These are phyloP conservation scores for Monilinia vaccinii-corymbosi DNA, from an alignment of 2,329 filamentous ascomycete species.

Conservation along the genomic window DNA sequence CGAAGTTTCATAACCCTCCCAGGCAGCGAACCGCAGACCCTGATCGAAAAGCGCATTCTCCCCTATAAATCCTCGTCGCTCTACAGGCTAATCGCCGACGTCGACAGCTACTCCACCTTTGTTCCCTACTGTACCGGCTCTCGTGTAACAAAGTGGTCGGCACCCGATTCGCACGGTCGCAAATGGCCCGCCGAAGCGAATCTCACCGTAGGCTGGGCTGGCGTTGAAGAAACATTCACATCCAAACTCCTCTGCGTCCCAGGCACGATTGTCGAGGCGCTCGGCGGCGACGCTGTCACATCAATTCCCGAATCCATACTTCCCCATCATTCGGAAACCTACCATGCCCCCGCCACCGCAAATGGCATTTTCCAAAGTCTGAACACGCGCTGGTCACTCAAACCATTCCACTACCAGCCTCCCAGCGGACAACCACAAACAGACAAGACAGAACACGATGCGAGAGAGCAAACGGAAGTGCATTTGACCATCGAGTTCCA, in stretches of 20 bases:
- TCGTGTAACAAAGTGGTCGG: slow-evolving; percentile 66
- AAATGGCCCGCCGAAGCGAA: slow-evolving; percentile 66
- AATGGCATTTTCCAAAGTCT: slow-evolving; percentile 57
- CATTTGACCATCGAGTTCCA: slow-evolving; percentile 68
- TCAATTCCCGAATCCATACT: slow-evolving; percentile 34
- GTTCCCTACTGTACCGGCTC: slow-evolving; percentile 84
- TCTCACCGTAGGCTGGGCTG: slow-evolving; percentile 77
- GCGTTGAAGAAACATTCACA: slow-evolving; percentile 75
- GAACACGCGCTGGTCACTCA: slow-evolving; percentile 60
- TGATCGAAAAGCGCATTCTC: slow-evolving; percentile 67
- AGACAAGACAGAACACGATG: slow-evolving; percentile 19
- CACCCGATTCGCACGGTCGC: slow-evolving; percentile 37
- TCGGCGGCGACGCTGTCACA: slow-evolving; percentile 49
- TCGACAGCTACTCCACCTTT: slow-evolving; percentile 75
- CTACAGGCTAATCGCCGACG: slow-evolving; percentile 80
- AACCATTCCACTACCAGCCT: slow-evolving; percentile 39
- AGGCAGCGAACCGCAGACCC: slow-evolving; percentile 42
- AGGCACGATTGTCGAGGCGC: slow-evolving; percentile 63
- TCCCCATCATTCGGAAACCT: slow-evolving; percentile 33
- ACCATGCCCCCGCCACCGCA: slow-evolving; percentile 32
- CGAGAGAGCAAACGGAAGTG: slow-evolving; percentile 57
- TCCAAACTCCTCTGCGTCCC: slow-evolving; percentile 72
- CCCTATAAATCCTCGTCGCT: slow-evolving; percentile 63
- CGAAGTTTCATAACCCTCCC: slow-evolving; percentile 36
- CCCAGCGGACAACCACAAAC: slow-evolving; percentile 31